A percentile compares a stretch with the other conserved stretches of the same genome.
phyloP scores from a whole-genome alignment of 441 rosid genomes.

The Omphalea diandra region DNA sequence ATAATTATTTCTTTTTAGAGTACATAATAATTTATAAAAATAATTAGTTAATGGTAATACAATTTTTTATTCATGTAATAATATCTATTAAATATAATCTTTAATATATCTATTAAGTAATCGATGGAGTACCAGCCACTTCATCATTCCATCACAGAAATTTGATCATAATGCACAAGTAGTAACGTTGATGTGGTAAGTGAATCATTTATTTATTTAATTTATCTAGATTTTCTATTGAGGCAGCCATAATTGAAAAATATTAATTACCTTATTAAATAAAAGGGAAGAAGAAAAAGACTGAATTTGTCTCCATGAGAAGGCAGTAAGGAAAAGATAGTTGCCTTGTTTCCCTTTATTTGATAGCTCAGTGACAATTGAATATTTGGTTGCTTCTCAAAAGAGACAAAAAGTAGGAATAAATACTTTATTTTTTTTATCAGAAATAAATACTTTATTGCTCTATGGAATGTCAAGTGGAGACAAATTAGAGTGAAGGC shows the following conservation, averaged over 20 bases:
- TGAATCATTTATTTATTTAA: no score
- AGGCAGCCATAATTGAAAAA: not conserved
- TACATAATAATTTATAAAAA: no score
- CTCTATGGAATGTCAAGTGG: not conserved
- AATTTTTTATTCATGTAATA: no score
- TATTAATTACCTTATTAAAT: no score
- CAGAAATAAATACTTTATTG: not conserved
- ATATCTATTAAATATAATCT: no score
- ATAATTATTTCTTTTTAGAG: no score
- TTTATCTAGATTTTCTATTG: not conserved
- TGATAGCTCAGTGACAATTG: not conserved
- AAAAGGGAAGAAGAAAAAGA: not conserved
- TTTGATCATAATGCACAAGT: no score
- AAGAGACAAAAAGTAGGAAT: slow-evolving; percentile 1
- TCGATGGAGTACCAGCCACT: no score
- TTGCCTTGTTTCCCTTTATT: not conserved
- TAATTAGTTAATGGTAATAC: no score
- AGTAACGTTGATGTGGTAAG: no score
- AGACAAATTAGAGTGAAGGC: not conserved
- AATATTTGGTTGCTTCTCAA: not conserved
- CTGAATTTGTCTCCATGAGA: not conserved
- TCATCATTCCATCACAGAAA: no score
- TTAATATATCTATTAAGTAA: no score
- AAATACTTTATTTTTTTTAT: not conserved
- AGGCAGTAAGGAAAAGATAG: not conserved